Evolutionary conservation across 2,329 filamentous ascomycete species (phyloP), one percentile per base, ranked within the genome.

Genomic region (Penicillium sp.): DNA sequence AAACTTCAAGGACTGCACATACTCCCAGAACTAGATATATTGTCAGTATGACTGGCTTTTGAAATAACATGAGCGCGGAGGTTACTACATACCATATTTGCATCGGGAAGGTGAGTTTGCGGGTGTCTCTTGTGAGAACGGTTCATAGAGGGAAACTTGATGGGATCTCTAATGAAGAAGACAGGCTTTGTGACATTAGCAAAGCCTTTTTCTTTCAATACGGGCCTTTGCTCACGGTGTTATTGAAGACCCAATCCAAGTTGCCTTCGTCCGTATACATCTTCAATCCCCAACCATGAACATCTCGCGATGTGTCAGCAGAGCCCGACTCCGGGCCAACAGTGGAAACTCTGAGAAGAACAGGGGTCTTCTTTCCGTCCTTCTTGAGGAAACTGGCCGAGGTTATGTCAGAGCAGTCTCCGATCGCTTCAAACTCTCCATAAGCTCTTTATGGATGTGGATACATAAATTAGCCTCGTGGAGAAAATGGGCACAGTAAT

Each of bases 71-170:
- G 10, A 19, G 7, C 39, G 16, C 19, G 3, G 19, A 16, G n/a
- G 8, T 21, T 3, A 16, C 10, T 5, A 31, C 63, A 49, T 58
- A 67, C 67, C 69, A 72, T 70, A 25, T 63, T 68, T 14, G 58
- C 26, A 56, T 72, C 65, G 33, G 65, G 64, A 33, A 62, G 53
- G 37, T 71, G 66, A 11, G 60, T 64, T 26, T 43, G 55, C 8
- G 67, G 67, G 62, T 90, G 75, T 21, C 87, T 79, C 79, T 90
- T 90, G 69, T 90, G 87, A 0, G 86, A 88, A 64, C 89, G 85
- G 50, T 89, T 89, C 67, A 89, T 84, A 60, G 86, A 80, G 11
- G 88, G 87, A 65, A 89, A 90, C 73, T 90, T 90, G 59, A 86
- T 83, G 0, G 88, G 85, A 61, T 91, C 88, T 6, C 79, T 71